Percentiles rank a stretch among this genome's conserved stretches.
phyloP scores from a whole-genome alignment of 2,329 filamentous ascomycete species.

The Hymenoscyphus linearis region DNA sequence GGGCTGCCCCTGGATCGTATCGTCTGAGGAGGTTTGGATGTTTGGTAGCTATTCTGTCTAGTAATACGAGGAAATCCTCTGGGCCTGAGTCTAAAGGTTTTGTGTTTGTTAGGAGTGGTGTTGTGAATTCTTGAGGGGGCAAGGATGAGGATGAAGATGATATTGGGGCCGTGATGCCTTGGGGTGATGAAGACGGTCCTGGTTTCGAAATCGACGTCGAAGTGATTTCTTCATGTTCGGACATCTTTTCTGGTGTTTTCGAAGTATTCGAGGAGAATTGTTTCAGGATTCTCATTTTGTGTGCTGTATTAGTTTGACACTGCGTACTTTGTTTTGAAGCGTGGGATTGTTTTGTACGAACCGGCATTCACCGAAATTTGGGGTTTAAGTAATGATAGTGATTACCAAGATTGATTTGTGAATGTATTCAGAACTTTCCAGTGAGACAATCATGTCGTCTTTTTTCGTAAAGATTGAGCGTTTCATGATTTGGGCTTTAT shows the following conservation, averaged over 20 bases:
- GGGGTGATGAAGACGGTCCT: not conserved
- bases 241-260: not conserved
- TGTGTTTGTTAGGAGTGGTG: not conserved
- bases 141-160: too few species aligned
- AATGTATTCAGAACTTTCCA: not conserved
- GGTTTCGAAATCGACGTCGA: not conserved
- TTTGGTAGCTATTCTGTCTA: not conserved
- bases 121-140: too few species aligned
- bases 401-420: not conserved
- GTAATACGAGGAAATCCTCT: not conserved
- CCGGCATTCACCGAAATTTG: not conserved
- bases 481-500: not conserved
- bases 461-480: not conserved
- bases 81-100: not conserved
- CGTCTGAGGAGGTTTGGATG: not conserved
- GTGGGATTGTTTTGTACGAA: not conserved
- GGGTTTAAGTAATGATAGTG: not conserved
- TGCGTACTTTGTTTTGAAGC: not conserved
- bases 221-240: not conserved
- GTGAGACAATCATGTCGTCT: not conserved
- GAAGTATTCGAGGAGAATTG: too few species aligned
- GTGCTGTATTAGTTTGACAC: too few species aligned
- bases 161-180: not conserved
- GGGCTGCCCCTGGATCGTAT: not conserved
- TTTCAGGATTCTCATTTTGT: too few species aligned